A percentile compares a stretch with the other conserved stretches of the same genome.
phyloP scores from a whole-genome alignment of 768 basidiomycete genomes.

The Kwoniella sp. region DNA sequence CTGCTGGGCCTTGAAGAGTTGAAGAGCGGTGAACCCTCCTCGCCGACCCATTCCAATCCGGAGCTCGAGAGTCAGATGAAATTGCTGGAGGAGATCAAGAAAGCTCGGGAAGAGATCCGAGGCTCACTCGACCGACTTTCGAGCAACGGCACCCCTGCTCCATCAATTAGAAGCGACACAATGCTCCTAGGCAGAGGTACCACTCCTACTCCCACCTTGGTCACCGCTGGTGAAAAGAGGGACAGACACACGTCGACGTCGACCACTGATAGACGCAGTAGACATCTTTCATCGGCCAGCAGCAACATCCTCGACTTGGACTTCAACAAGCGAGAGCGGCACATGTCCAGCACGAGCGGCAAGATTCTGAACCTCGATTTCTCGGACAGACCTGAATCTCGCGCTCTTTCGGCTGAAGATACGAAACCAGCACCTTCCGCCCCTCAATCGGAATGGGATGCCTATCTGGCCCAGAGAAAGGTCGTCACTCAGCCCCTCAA shows the following conservation, averaged over 20 bases:
- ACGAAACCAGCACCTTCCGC: neutral
- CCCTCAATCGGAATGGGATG: constrained; percentile 68
- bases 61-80: constrained; percentile 47
- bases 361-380: neutral
- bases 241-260: constrained; percentile 9
- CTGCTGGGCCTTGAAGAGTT: constrained; percentile 21
- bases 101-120: constrained; percentile 40
- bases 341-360: neutral
- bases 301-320: constrained; percentile 17
- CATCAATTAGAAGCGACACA: constrained; percentile 1
- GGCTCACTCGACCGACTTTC: constrained; percentile 44
- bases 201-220: constrained; percentile 66
- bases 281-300: constrained; percentile 43
- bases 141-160: constrained; percentile 9
- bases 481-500: constrained; percentile 64
- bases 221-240: constrained; percentile 46
- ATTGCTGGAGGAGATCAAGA: constrained; percentile 54
- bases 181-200: constrained; percentile 65
- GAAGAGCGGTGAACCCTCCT: neutral
- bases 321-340: neutral
- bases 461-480: constrained; percentile 80
- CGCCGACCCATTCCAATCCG: constrained; percentile 14
- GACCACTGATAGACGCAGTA: neutral
- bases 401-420: neutral
- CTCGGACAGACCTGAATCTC: neutral